Conservation (phyloP, 1,139 yeast species). For the Wickerhamiella pararugosa region DNA sequence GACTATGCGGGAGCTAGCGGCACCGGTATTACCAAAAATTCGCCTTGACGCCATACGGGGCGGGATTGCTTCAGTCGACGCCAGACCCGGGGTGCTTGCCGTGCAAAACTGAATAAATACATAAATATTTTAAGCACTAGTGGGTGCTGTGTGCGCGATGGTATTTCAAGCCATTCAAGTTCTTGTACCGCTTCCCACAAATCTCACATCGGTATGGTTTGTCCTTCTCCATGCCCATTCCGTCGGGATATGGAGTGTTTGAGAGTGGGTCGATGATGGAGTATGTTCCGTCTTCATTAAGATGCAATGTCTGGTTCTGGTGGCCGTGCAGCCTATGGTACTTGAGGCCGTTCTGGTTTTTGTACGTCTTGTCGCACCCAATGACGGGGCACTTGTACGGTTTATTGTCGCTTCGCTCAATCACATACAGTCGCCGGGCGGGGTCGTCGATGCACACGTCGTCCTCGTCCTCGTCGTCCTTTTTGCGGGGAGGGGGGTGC, state of each 20-base stretch:
- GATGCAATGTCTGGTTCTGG: constrained; percentile 82
- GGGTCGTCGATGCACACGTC: constrained; percentile 51
- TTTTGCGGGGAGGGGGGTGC: constrained; percentile 1
- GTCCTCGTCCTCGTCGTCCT: constrained; percentile 28
- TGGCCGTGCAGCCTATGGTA: constrained; percentile 96
- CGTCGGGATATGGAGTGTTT: constrained; percentile 82
- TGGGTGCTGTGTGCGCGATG: constrained; percentile 97
- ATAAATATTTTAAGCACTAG: constrained; percentile 22
- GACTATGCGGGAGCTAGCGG: no score
- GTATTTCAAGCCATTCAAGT: constrained; percentile 87
- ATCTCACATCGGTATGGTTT: constrained; percentile 97
- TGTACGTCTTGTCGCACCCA: constrained; percentile 95
- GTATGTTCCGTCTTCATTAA: constrained; percentile 85
- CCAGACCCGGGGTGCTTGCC: no score
- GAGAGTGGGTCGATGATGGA: constrained; percentile 88
- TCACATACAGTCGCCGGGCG: constrained; percentile 80
- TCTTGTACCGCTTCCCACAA: constrained; percentile 93
- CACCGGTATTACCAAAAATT: no score
- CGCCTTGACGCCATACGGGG: no score
- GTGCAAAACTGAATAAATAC: constrained; percentile 3
- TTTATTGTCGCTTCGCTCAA: constrained; percentile 83
- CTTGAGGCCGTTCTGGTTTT: constrained; percentile 92
- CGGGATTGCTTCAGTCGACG: no score
- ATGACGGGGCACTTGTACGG: constrained; percentile 97
- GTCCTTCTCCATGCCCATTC: constrained; percentile 83